Evolutionary conservation across 345 rosid genomes (phyloP).

Genomic region (Salix koriyanagi): DNA sequence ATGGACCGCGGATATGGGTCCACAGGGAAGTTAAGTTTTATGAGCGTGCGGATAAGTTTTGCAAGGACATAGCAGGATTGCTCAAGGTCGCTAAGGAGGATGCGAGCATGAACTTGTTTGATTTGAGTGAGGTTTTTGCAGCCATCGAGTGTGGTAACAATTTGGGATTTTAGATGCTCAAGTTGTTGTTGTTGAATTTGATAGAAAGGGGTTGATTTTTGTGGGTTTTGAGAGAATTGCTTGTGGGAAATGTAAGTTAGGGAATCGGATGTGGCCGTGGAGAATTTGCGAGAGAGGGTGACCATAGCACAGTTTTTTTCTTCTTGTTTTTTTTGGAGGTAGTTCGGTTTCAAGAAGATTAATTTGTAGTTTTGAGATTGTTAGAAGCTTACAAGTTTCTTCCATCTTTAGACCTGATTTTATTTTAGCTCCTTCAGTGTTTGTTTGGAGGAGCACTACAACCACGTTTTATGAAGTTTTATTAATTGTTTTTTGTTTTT

Average conservation of each 20-base stretch:
- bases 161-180: conserved; percentile 29
- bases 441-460: too few species aligned
- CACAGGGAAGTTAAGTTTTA: conserved; percentile 44
- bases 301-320: conserved; percentile 12
- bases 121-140: conserved; percentile 38
- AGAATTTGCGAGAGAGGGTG: conserved; percentile 22
- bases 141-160: conserved; percentile 46
- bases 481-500: too few species aligned
- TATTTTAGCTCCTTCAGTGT: too few species aligned
- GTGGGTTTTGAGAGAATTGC: conserved; percentile 19
- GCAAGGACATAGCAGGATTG: conserved; percentile 61
- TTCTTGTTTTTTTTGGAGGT: too few species aligned
- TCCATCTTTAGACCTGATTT: too few species aligned
- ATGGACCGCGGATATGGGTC: conserved; percentile 50
- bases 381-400: too few species aligned
- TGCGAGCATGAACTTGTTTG: conserved; percentile 57
- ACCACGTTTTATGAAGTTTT: too few species aligned
- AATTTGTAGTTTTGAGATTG: too few species aligned
- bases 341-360: too few species aligned
- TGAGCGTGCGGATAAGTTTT: conserved; percentile 62
- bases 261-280: conserved; percentile 7
- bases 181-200: conserved; percentile 19
- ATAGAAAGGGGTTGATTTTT: conserved; percentile 13
- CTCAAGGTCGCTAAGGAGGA: conserved; percentile 42
- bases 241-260: conserved; percentile 17